phyloP scores from a whole-genome alignment of 225 moss, liverwort and hornwort genomes.

The Physcomitrium patens region DNA sequence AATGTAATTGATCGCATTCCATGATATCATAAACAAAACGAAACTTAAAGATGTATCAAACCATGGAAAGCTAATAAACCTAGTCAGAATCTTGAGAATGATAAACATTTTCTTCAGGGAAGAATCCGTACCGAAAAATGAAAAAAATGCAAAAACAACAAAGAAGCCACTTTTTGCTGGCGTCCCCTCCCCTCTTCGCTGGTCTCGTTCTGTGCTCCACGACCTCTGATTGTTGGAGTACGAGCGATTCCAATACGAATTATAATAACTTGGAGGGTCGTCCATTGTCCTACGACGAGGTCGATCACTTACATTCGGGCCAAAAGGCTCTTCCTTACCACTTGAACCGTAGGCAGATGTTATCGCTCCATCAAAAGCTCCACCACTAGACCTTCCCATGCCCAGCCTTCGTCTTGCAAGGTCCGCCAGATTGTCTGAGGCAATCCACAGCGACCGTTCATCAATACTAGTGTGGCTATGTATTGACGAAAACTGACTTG shows the following conservation, averaged over 20 bases:
- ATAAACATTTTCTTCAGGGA: not conserved
- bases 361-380: constrained; percentile 20
- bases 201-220: constrained; percentile 39
- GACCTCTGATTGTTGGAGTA: constrained; percentile 42
- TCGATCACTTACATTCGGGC: constrained; percentile 28
- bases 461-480: not conserved
- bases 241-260: constrained; percentile 44
- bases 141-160: constrained; percentile 42
- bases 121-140: constrained; percentile 42
- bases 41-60: too few relatives aligned
- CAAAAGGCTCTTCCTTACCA: constrained; percentile 52
- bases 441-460: constrained; percentile 10
- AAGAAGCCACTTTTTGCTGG: constrained; percentile 51
- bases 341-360: constrained; percentile 29
- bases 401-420: constrained; percentile 20
- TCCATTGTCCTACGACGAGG: constrained; percentile 42
- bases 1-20: too few relatives aligned
- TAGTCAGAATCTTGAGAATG: too few relatives aligned
- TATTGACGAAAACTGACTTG: too few relatives aligned
- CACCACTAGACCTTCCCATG: constrained; percentile 32
- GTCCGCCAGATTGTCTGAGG: constrained; percentile 45
- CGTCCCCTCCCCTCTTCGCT: constrained; percentile 27
- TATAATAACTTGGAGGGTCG: constrained; percentile 40
- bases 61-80: too few relatives aligned
- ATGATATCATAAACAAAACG: too few relatives aligned